phyloP scores from a whole-genome alignment of 345 rosid genomes.

The Cardamine occulta region DNA sequence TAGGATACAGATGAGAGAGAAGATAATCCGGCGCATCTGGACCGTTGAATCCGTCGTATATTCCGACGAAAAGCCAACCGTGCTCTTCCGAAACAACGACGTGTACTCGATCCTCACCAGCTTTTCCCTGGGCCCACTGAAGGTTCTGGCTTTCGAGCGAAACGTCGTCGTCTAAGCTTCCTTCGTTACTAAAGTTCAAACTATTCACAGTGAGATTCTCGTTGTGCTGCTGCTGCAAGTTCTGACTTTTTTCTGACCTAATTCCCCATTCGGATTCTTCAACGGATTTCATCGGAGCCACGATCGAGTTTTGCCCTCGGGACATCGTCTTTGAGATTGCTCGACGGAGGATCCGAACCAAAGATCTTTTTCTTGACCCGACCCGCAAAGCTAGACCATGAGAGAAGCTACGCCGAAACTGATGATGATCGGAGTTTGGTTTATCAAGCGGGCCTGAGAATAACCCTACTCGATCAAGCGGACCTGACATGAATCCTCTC shows the following conservation, averaged over 20 bases:
- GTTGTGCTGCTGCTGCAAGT: slow-evolving; percentile 24
- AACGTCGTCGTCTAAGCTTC: slow-evolving; percentile 67
- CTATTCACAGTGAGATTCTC: slow-evolving; percentile 65
- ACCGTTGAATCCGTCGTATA: slow-evolving; percentile 92
- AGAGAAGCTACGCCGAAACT: slow-evolving; percentile 76
- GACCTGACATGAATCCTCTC: slow-evolving; percentile 85
- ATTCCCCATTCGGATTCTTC: slow-evolving; percentile 69
- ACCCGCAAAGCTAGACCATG: slow-evolving; percentile 59
- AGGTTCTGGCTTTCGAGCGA: slow-evolving; percentile 64
- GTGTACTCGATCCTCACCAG: slow-evolving; percentile 95
- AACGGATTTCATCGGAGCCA: slow-evolving; percentile 68
- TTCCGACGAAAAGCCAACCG: slow-evolving; percentile 90
- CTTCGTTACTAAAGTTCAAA: slow-evolving; percentile 66
- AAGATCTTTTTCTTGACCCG: slow-evolving; percentile 58
- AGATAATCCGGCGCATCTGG: slow-evolving; percentile 94
- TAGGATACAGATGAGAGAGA: slow-evolving; percentile 63
- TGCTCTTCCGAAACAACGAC: slow-evolving; percentile 88
- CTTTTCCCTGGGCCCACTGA: slow-evolving; percentile 97
- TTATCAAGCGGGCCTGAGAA: slow-evolving; percentile 60
- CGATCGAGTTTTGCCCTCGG: slow-evolving; percentile 71
- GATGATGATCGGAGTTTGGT: slow-evolving; percentile 47
- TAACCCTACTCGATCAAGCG: slow-evolving; percentile 64
- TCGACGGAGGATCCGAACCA: slow-evolving; percentile 62
- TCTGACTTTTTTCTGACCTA: slow-evolving; percentile 47
- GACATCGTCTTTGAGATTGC: slow-evolving; percentile 66